These are phyloP conservation scores for Sclerotinia subarctica DNA, from an alignment of 2,329 filamentous ascomycete genomes.

Conservation along the genomic window DNA sequence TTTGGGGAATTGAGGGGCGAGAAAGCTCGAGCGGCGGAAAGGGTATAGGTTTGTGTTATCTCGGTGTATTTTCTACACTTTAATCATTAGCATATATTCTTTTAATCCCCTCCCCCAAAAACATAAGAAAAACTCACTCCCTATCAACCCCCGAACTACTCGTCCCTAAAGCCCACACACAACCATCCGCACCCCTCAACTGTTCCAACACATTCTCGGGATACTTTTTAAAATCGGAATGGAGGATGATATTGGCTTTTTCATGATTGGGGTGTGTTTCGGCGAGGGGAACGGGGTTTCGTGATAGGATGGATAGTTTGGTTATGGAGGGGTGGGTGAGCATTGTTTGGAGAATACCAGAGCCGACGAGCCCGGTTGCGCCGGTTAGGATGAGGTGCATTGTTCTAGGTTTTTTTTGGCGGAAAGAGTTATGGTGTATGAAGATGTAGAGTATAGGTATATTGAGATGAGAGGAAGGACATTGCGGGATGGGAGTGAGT, in stretches of 20 bases:
- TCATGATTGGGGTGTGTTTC: slow-evolving; percentile 48
- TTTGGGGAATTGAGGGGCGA: slow-evolving; percentile 43
- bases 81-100: slow-evolving; percentile 6
- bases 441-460: neutral
- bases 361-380: slow-evolving; percentile 65
- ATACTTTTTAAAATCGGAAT: slow-evolving; percentile 64
- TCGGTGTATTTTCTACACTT: slow-evolving; percentile 56
- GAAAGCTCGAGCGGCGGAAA: slow-evolving; percentile 62
- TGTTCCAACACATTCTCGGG: slow-evolving; percentile 54
- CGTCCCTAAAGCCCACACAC: slow-evolving; percentile 72
- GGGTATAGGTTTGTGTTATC: slow-evolving; percentile 65
- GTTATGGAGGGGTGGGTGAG: slow-evolving; percentile 51
- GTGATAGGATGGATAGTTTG: slow-evolving; percentile 65
- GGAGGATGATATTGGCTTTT: slow-evolving; percentile 63
- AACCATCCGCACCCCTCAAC: slow-evolving; percentile 62
- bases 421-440: neutral
- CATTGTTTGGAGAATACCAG: slow-evolving; percentile 59
- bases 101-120: no score
- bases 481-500: neutral
- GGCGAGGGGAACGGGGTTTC: slow-evolving; percentile 61
- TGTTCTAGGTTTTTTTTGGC: neutral
- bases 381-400: slow-evolving; percentile 67
- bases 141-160: slow-evolving; percentile 57
- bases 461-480: neutral
- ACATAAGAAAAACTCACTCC: slow-evolving; percentile 46